Evolutionary conservation across 2,329 filamentous ascomycete species (phyloP), one percentile per base, ranked within the genome.

Genomic region (Fusarium armeniacum): DNA sequence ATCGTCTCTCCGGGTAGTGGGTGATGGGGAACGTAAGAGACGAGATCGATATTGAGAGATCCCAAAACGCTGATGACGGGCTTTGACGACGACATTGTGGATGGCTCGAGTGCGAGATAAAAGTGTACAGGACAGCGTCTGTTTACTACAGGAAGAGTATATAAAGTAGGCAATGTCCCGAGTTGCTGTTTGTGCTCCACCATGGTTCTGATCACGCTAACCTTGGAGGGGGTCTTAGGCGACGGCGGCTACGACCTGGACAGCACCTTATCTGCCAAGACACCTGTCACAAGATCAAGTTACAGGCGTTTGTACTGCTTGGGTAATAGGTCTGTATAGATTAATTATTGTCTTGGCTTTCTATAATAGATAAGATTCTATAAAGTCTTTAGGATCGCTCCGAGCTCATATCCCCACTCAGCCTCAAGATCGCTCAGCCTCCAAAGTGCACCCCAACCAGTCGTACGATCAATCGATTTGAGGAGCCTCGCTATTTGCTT

Each of bases 1-100:
- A 98, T 86, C 3, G 95, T 98, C 81, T 99, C 95, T 69, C 95
- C 96, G 0, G 91, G 90, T 0, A 86, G 82, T 1, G 96, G 95
- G 63, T 97, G 89, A 67, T 95, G 93, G 3, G 93, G 85, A n/a
- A 96, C 96, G 73, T 93, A 90, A 35, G 93, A 94, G 67, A 97
- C 93, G 68, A 98, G 90, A 82, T 99, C 95, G 77, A 93, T 93
- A 82, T 98, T 98, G 62, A 99, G 89, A 30, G 95, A 98, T 72
- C 95, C 95, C 71, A 98, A 89, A 65, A 98, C 88, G 67, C 91
- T 91, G 79, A 98, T 96, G 74, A 52, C 45, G 6, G 60, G 62
- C 6, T 32, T 65, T 24, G 52, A 7, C 33, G 43, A 50, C 3
- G 33, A 10, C 60, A 65, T 65, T 24, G 3, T 6, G 28, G 10